Percentiles rank a stretch among this genome's conserved stretches.
These are phyloP conservation scores for Crithidia bombi DNA, from an alignment of 208 protist genomes.

Conservation along the genomic window DNA sequence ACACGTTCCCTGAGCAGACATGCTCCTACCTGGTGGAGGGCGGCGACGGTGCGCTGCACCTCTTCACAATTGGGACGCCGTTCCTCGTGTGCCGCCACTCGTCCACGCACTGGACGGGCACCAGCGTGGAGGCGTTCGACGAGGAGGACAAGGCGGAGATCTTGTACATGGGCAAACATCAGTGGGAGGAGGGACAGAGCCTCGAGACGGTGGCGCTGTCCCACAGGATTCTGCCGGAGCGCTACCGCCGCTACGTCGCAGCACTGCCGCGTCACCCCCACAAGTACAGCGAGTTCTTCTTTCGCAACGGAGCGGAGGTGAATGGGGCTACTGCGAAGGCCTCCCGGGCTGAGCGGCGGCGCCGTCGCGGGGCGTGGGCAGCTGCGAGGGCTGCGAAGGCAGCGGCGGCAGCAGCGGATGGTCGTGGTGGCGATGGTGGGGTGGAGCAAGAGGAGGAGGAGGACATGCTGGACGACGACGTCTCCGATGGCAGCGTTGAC, in stretches of 20 bases:
- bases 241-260: conserved; percentile 61
- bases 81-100: conserved; percentile 72
- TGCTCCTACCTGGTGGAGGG: conserved; percentile 73
- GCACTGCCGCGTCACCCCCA: conserved; percentile 35
- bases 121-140: conserved; percentile 68
- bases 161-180: conserved; percentile 70
- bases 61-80: conserved; percentile 88
- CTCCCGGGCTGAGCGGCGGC: conserved; percentile 16
- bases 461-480: background rate
- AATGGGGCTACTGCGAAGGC: conserved; percentile 36
- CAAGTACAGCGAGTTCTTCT: conserved; percentile 80
- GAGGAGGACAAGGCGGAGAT: conserved; percentile 67
- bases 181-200: conserved; percentile 83
- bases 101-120: conserved; percentile 76
- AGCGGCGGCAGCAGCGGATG: background rate
- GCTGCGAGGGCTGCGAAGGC: conserved; percentile 6
- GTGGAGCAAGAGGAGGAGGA: background rate
- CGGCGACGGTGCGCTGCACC: conserved; percentile 60
- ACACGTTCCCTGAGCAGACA: conserved; percentile 76
- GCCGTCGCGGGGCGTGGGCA: conserved; percentile 16
- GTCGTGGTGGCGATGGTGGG: background rate
- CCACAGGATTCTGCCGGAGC: conserved; percentile 76
- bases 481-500: background rate
- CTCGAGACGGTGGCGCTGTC: conserved; percentile 82
- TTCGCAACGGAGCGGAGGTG: conserved; percentile 73